phyloP scores from a whole-genome alignment of 257 asterid genomes.

The Avicennia marina region DNA sequence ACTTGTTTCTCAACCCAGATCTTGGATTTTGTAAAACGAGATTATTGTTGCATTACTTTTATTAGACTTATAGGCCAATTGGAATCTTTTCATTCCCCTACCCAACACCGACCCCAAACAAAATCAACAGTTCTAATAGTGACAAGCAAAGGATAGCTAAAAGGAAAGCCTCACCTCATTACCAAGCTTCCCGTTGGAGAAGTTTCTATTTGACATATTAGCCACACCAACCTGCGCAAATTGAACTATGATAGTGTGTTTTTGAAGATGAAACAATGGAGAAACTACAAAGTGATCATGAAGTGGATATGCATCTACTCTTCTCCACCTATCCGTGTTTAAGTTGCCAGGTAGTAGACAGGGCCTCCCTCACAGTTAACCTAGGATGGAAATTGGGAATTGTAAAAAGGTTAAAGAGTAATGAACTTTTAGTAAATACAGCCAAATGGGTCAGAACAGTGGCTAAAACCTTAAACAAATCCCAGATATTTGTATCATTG shows the following conservation, averaged over 20 bases:
- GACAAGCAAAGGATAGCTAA: neutral
- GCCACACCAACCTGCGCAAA: slow-evolving; percentile 34
- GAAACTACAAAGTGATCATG: neutral
- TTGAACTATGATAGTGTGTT: neutral
- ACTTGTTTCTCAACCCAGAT: too few species aligned
- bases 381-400: neutral
- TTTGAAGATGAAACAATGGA: neutral
- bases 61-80: neutral
- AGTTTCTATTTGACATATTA: slow-evolving; percentile 19
- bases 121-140: neutral
- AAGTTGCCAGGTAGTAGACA: neutral
- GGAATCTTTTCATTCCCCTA: neutral
- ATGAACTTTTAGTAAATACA: too few species aligned
- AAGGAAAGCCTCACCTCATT: slow-evolving; percentile 33
- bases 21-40: neutral
- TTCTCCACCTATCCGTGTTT: neutral
- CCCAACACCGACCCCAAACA: neutral
- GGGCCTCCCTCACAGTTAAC: neutral
- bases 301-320: neutral
- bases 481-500: neutral
- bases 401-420: slow-evolving; percentile 2
- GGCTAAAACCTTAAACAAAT: neutral
- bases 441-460: too few species aligned
- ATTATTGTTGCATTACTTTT: neutral
- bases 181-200: slow-evolving; percentile 27